phyloP scores from a whole-genome alignment of 352 stramenopile genomes.

The Pythium grandisporangium region DNA sequence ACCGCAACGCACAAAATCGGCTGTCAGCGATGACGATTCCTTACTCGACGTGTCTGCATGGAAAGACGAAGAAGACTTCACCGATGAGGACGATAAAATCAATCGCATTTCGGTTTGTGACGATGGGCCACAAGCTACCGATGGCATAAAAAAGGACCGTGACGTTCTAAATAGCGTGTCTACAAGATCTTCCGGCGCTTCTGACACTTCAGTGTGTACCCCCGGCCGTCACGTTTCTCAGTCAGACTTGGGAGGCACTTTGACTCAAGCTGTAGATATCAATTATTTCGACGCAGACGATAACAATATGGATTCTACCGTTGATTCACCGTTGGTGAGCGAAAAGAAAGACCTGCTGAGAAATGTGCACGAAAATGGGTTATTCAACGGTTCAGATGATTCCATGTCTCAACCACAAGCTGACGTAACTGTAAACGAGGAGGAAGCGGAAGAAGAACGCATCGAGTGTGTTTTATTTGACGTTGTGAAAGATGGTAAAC shows the following conservation, averaged over 20 bases:
- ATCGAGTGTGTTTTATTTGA: constrained; percentile 34
- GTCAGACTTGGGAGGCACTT: neutral
- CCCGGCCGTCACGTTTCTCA: neutral
- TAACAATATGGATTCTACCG: neutral
- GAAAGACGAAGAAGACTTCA: constrained; percentile 22
- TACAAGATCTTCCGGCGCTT: too few species aligned
- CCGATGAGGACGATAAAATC: constrained; percentile 11
- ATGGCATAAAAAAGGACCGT: neutral
- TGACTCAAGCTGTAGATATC: neutral
- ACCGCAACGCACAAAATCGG: neutral
- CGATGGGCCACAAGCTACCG: neutral
- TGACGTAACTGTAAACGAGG: constrained; percentile 5
- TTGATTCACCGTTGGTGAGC: neutral
- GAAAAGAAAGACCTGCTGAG: neutral
- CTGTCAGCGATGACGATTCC: constrained; percentile 4
- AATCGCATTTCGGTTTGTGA: neutral
- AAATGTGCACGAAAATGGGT: constrained; percentile 5
- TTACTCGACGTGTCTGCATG: constrained; percentile 15
- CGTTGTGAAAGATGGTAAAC: constrained; percentile 44
- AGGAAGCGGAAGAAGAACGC: constrained; percentile 28
- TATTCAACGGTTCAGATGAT: too few species aligned
- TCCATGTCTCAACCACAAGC: too few species aligned
- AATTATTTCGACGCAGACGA: neutral
- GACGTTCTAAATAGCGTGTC: too few species aligned
- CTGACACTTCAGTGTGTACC: constrained; percentile 1